Percentiles rank a stretch among this genome's conserved stretches.
phyloP scores from a whole-genome alignment of 2,329 filamentous ascomycete species.

The Dactylella cylindrospora region DNA sequence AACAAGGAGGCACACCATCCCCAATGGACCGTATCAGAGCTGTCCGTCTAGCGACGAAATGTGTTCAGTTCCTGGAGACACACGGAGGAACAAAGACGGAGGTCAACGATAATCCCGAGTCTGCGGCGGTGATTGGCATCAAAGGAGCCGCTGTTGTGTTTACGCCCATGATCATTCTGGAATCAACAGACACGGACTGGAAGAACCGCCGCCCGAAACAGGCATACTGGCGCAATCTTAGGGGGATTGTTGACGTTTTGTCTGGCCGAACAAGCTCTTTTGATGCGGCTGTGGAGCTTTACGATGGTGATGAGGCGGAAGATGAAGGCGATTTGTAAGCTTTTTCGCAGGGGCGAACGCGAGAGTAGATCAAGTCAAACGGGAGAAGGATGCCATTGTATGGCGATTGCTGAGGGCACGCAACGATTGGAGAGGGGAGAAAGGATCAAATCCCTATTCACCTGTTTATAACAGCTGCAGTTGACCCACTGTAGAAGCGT shows the following conservation, averaged over 20 bases:
- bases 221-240: constrained; percentile 82
- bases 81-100: constrained; percentile 69
- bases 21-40: constrained; percentile 95
- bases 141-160: constrained; percentile 89
- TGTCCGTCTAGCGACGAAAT: constrained; percentile 88
- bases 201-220: constrained; percentile 77
- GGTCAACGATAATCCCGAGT: constrained; percentile 68
- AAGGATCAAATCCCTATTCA: too few relatives aligned
- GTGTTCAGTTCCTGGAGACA: constrained; percentile 83
- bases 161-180: constrained; percentile 74
- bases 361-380: too few relatives aligned
- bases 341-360: too few relatives aligned
- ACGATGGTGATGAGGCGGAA: constrained; percentile 63
- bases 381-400: too few relatives aligned
- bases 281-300: constrained; percentile 8
- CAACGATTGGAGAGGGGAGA: too few relatives aligned
- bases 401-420: too few relatives aligned
- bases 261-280: constrained; percentile 61
- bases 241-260: constrained; percentile 79
- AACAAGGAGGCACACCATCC: constrained; percentile 88
- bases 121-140: constrained; percentile 83
- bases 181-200: constrained; percentile 89
- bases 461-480: too few relatives aligned
- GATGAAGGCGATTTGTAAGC: constrained; percentile 74
- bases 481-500: too few relatives aligned